Base-by-base conservation (phyloP, 176 grass and related monocot species). In the Hyparrhenia diplandra region DNA sequence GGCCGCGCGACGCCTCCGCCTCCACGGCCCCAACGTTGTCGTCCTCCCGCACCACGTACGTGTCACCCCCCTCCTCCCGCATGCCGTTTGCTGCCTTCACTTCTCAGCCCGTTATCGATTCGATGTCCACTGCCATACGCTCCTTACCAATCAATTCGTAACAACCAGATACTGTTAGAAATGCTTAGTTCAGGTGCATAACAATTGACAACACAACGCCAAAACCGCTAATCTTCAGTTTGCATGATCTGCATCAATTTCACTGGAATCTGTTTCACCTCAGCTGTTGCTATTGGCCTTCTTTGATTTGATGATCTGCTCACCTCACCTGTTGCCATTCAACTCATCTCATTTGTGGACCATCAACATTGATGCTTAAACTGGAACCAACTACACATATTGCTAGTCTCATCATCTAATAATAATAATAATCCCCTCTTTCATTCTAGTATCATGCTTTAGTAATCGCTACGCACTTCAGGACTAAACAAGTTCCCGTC, bases 1-100 rank as follows among this genome's bases (percentile, higher is more conserved):
- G 75, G 74, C 37, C 2, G 74, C 46, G 36, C 47, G 80, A 4
- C 80, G 86, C 39, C 75, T 80, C 76, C 87, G 76, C 62, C 16
- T 80, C 51, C 49, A 80, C 51, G 76, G 75, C 1, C 81, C 87
- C 69, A 84, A 84, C 62, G 31, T 69, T 40, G 69, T 63, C 63
- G 18, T 52, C 70, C 63, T 18, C 70, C 49, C 82, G 17, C 52
- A 70, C 51, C 62, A 80, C 41, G 87, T 21, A 39, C 34, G 65
- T 68, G 8, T 35, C 64, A 24, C 14, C 37, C n/a, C n/a, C 0
- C 31, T 18, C 10, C 28, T 3, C 49, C n/a, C 4, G 0, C 32
- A 42, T 28, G 4, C 20, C n/a, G 3, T 52, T 75, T 39, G 34
- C 11, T 23, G 46, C 17, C 7, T 34, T 12, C 25, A 5, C 2